A percentile compares a stretch with the other conserved stretches of the same genome.
Conservation (phyloP, 768 basidiomycete genomes). For the Naganishia vishniacii region DNA sequence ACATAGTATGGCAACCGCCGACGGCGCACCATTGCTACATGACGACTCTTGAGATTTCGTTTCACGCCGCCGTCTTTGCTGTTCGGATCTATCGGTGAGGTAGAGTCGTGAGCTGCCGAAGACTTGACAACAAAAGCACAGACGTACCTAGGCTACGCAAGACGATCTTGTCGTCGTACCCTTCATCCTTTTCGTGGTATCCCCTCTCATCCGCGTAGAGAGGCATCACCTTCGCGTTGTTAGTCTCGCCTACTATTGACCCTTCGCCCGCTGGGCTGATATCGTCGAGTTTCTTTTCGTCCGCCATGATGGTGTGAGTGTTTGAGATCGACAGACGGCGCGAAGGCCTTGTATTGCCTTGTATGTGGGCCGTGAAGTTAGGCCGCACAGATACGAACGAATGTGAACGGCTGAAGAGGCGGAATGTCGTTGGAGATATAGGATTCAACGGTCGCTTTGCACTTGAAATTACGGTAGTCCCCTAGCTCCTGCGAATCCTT, state of each 20-base stretch:
- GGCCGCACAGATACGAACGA: too few relatives aligned
- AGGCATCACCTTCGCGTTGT: slow-evolving; percentile 15
- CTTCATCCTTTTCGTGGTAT: slow-evolving; percentile 11
- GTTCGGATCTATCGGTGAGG: slow-evolving; percentile 16
- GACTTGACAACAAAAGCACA: too few relatives aligned
- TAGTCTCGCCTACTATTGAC: neutral
- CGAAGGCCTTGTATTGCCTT: neutral
- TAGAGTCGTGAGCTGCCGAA: neutral
- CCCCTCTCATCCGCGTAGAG: slow-evolving; percentile 17
- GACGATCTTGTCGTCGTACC: slow-evolving; percentile 7
- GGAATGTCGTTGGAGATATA: too few relatives aligned
- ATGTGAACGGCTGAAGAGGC: too few relatives aligned
- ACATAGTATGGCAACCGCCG: neutral
- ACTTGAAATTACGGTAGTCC: too few relatives aligned
- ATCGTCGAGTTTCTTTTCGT: slow-evolving; percentile 18
- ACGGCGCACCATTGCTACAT: slow-evolving; percentile 42
- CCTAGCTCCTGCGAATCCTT: too few relatives aligned
- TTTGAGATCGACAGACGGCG: too few relatives aligned
- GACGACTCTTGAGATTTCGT: slow-evolving; percentile 44
- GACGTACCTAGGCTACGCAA: neutral
- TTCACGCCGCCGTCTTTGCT: slow-evolving; percentile 34
- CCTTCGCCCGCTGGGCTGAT: slow-evolving; percentile 4
- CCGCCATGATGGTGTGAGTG: neutral
- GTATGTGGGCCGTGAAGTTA: too few relatives aligned
- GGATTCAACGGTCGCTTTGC: too few relatives aligned